These are phyloP conservation scores for Leccinum glutinopallens DNA, from an alignment of 1,284 basidiomycete genomes.

Conservation along the genomic window DNA sequence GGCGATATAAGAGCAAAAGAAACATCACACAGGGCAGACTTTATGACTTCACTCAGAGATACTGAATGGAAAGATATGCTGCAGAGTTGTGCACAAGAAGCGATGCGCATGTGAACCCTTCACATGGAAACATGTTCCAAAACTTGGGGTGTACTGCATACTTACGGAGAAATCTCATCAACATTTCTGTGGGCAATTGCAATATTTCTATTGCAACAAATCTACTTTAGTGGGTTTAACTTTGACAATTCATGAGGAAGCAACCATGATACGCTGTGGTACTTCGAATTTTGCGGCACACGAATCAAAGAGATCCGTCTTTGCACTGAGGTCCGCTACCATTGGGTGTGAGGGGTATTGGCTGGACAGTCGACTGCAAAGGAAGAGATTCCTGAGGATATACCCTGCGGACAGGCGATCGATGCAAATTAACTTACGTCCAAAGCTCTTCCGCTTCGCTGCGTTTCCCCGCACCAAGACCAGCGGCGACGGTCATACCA, in stretches of 20 bases:
- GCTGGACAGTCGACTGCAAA: conserved; percentile 54
- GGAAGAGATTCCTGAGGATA: not conserved
- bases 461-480: conserved; percentile 60
- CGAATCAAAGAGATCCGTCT: conserved; percentile 72
- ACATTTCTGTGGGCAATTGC: conserved; percentile 3
- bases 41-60: not conserved
- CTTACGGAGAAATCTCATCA: not conserved
- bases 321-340: conserved; percentile 61
- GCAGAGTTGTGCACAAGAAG: not conserved
- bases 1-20: not conserved
- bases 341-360: conserved; percentile 69
- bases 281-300: conserved; percentile 66
- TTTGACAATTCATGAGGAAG: conserved; percentile 15
- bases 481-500: conserved; percentile 65
- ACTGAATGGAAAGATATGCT: not conserved
- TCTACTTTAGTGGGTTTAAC: not conserved
- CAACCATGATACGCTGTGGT: conserved; percentile 49
- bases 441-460: conserved; percentile 65
- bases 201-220: conserved; percentile 9
- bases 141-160: not conserved
- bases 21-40: not conserved
- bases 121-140: not conserved
- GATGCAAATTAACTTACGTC: conserved; percentile 47
- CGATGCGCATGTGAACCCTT: not conserved
- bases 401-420: not conserved